phyloP scores from a whole-genome alignment of 495 filamentous ascomycete genomes.

The Xeromyces bisporus region DNA sequence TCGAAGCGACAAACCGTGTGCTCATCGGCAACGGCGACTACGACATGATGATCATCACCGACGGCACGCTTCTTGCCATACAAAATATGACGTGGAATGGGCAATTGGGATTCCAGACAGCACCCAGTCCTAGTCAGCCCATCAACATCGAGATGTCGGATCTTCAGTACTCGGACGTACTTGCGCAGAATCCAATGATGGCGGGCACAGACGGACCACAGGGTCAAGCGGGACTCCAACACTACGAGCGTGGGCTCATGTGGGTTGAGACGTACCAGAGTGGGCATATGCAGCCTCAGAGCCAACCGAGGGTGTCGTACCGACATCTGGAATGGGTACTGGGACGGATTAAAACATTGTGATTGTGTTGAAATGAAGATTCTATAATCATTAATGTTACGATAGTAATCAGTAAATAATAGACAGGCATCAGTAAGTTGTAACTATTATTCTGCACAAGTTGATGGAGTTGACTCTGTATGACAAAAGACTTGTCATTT shows the following conservation, averaged over 20 bases:
- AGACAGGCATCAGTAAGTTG: too few species aligned
- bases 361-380: constrained; percentile 2
- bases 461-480: too few species aligned
- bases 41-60: constrained; percentile 43
- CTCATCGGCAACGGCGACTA: constrained; percentile 42
- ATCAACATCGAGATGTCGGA: constrained; percentile 24
- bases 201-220: constrained; percentile 15
- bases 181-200: constrained; percentile 18
- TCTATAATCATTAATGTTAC: neutral
- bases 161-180: constrained; percentile 16
- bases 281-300: constrained; percentile 54
- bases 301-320: constrained; percentile 46
- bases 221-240: constrained; percentile 46
- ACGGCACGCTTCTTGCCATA: constrained; percentile 45
- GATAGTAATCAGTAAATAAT: too few species aligned
- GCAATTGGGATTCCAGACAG: constrained; percentile 37
- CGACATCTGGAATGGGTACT: constrained; percentile 54
- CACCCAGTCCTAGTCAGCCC: constrained; percentile 21
- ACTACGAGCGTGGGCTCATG: constrained; percentile 57
- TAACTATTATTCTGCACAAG: too few species aligned
- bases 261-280: constrained; percentile 41
- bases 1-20: constrained; percentile 42
- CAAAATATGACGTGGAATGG: constrained; percentile 59
- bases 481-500: too few species aligned
- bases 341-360: constrained; percentile 33